Conservation (phyloP, 768 basidiomycete species). For the Tulasnella calospora region DNA sequence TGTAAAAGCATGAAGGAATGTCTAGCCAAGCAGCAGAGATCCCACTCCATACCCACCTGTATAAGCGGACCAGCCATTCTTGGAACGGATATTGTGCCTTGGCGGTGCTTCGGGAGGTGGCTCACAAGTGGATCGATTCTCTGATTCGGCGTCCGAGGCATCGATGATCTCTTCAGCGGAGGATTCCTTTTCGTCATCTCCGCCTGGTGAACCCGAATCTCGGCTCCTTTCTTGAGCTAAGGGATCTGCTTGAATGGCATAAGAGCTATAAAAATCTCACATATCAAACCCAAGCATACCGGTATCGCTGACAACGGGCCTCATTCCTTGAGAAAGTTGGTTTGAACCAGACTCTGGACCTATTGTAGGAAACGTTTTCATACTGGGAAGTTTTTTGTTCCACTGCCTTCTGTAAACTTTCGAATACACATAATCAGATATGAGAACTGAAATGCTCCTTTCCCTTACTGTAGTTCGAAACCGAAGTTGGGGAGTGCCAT, state of each 20-base stretch:
- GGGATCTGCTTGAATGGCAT: no score
- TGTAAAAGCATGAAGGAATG: background rate
- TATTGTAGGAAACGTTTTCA: background rate
- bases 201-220: background rate
- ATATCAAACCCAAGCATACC: no score
- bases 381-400: background rate
- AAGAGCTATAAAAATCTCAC: no score
- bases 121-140: background rate
- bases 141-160: background rate
- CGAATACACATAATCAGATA: background rate
- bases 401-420: background rate
- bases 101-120: background rate
- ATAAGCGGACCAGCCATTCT: background rate
- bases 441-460: background rate
- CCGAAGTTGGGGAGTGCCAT: background rate
- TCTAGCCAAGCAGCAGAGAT: background rate
- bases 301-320: background rate
- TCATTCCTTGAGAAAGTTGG: background rate
- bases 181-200: background rate
- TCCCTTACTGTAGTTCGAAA: background rate
- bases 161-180: background rate
- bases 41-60: background rate
- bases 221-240: no score
- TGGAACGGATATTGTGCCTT: background rate
- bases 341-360: background rate